These are phyloP conservation scores for Capronia epimyces DNA, from an alignment of 2,329 filamentous ascomycete genomes.

Conservation along the genomic window DNA sequence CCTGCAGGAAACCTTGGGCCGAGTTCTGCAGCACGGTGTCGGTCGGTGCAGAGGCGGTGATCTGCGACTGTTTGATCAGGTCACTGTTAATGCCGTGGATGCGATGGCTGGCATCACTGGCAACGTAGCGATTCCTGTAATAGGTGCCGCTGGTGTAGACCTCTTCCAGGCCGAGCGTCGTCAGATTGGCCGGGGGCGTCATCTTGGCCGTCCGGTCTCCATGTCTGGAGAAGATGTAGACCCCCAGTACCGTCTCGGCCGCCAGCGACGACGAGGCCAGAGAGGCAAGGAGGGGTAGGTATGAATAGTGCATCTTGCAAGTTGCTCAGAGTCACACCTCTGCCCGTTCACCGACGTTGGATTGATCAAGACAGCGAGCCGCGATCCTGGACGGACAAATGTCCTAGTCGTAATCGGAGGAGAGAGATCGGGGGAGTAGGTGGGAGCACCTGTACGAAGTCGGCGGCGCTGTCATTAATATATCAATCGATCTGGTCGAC, in stretches of 20 bases:
- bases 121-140: conserved; percentile 72
- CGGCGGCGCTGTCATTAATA: too few species aligned
- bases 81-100: conserved; percentile 64
- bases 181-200: conserved; percentile 65
- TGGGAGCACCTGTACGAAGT: too few species aligned
- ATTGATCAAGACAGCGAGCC: too few species aligned
- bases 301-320: conserved; percentile 16
- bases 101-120: conserved; percentile 51
- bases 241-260: conserved; percentile 67
- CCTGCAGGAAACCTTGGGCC: conserved; percentile 70
- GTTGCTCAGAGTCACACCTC: too few species aligned
- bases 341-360: too few species aligned
- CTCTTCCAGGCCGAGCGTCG: conserved; percentile 71
- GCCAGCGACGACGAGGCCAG: conserved; percentile 13
- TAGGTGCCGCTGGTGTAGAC: conserved; percentile 66
- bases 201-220: conserved; percentile 81
- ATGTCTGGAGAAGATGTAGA: conserved; percentile 84
- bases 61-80: conserved; percentile 62
- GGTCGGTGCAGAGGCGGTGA: conserved; percentile 65
- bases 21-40: conserved; percentile 77
- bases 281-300: conserved; percentile 15
- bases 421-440: too few species aligned
- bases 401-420: too few species aligned
- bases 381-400: too few species aligned
- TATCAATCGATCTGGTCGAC: too few species aligned